Percentiles rank a stretch among this genome's conserved stretches.
These are phyloP conservation scores for Lecanicillium sp. DNA, from an alignment of 2,329 filamentous ascomycete species.

Conservation along the genomic window DNA sequence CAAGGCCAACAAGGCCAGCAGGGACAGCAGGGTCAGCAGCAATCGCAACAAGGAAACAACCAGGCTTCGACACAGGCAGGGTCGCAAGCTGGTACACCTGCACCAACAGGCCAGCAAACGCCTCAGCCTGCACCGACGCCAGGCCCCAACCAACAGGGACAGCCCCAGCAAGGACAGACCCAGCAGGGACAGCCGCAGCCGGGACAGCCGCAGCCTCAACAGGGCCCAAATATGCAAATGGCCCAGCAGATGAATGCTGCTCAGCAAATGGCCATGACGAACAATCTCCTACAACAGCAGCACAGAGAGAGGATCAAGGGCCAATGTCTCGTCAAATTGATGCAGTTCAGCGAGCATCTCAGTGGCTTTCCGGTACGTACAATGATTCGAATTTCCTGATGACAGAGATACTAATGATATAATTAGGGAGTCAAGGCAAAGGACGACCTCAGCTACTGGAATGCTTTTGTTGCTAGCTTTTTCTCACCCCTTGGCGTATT, in stretches of 20 bases:
- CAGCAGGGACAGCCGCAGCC: not conserved
- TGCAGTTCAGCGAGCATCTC: slow-evolving; percentile 56
- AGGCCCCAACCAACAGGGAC: slow-evolving; percentile 25
- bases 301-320: slow-evolving; percentile 45
- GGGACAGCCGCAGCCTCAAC: slow-evolving; percentile 27
- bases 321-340: slow-evolving; percentile 50
- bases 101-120: slow-evolving; percentile 36
- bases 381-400: slow-evolving; percentile 27
- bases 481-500: slow-evolving; percentile 74
- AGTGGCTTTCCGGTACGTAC: slow-evolving; percentile 38
- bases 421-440: slow-evolving; percentile 48
- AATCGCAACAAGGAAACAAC: slow-evolving; percentile 24
- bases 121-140: slow-evolving; percentile 37
- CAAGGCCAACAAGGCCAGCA: slow-evolving; percentile 13
- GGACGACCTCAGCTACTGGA: slow-evolving; percentile 71
- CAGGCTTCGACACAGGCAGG: slow-evolving; percentile 28
- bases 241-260: slow-evolving; percentile 19
- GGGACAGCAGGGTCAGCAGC: slow-evolving; percentile 24
- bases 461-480: slow-evolving; percentile 69
- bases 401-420: slow-evolving; percentile 6
- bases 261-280: slow-evolving; percentile 28
- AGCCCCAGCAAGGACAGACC: slow-evolving; percentile 15
- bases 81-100: slow-evolving; percentile 33
- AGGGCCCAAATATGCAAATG: slow-evolving; percentile 25
- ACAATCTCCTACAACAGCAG: slow-evolving; percentile 34